Percentiles rank a stretch among this genome's conserved stretches.
phyloP scores from a whole-genome alignment of 805 yeast species.

The Candida hispaniensis region DNA sequence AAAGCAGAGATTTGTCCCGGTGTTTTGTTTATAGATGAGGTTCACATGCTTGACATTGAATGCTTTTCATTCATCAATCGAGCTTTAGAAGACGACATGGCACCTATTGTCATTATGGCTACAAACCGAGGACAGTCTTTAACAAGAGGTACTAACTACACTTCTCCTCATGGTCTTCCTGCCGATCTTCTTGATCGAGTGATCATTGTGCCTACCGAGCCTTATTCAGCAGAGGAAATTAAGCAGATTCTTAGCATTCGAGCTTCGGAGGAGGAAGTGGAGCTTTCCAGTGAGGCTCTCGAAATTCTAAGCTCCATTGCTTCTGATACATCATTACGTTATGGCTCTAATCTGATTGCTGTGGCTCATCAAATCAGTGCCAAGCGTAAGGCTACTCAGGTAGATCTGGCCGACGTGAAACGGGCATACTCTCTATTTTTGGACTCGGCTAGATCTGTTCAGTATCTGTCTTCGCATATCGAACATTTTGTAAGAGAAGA shows the following conservation, averaged over 20 bases:
- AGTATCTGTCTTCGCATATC: slow-evolving; percentile 61
- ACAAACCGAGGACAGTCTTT: slow-evolving; percentile 92
- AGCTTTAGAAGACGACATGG: slow-evolving; percentile 91
- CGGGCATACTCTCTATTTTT: slow-evolving; percentile 77
- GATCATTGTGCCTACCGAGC: slow-evolving; percentile 77
- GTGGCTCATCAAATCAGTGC: slow-evolving; percentile 80
- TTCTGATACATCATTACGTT: slow-evolving; percentile 79
- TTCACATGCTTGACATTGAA: slow-evolving; percentile 96
- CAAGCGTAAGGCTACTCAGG: slow-evolving; percentile 61
- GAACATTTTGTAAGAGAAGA: slow-evolving; percentile 65
- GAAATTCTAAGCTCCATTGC: slow-evolving; percentile 85
- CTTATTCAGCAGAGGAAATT: slow-evolving; percentile 73
- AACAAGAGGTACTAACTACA: slow-evolving; percentile 86
- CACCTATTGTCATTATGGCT: slow-evolving; percentile 97
- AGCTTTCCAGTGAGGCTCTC: slow-evolving; percentile 68
- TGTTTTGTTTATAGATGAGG: slow-evolving; percentile 94
- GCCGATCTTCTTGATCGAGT: slow-evolving; percentile 88
- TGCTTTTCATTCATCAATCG: slow-evolving; percentile 90
- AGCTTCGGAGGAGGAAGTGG: slow-evolving; percentile 90
- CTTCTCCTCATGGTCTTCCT: slow-evolving; percentile 97
- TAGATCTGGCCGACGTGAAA: slow-evolving; percentile 75
- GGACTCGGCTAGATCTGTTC: slow-evolving; percentile 83
- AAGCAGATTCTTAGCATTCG: slow-evolving; percentile 78
- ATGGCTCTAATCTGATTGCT: slow-evolving; percentile 81
- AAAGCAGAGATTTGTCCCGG: slow-evolving; percentile 96